These are phyloP conservation scores for Dalbergia cochinchinensis DNA, from an alignment of 306 rosid genomes.

Conservation along the genomic window DNA sequence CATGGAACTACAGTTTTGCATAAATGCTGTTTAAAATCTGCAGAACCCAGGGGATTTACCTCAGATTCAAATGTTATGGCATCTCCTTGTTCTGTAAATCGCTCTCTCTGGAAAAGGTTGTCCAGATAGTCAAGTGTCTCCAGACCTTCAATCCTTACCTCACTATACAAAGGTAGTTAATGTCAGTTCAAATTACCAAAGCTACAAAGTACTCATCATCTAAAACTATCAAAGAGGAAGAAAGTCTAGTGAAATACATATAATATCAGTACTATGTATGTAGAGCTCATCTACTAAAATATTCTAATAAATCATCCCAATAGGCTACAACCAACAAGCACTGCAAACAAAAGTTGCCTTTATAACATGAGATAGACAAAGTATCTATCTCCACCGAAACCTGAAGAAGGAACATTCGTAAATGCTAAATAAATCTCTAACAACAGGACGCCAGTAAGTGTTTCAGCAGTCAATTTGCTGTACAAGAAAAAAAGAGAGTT, in stretches of 20 bases:
- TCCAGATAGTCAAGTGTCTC: conserved; percentile 93
- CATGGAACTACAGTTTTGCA: conserved; percentile 5
- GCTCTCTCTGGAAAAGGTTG: conserved; percentile 79
- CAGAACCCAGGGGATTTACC: conserved; percentile 52
- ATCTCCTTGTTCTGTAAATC: conserved; percentile 96
- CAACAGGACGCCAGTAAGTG: neutral
- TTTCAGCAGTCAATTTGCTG: conserved; percentile 5
- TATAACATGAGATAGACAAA: conserved; percentile 10
- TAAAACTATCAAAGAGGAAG: conserved; percentile 8
- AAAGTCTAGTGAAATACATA: neutral
- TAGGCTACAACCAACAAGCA: conserved; percentile 1
- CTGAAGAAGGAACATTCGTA: conserved; percentile 7
- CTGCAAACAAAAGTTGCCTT: neutral
- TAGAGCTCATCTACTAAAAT: neutral
- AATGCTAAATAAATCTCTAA: neutral
- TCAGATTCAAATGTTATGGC: conserved; percentile 93
- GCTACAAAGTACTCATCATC: conserved; percentile 9
- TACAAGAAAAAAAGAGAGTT: conserved; percentile 34
- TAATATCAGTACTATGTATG: neutral
- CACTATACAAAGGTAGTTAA: conserved; percentile 56
- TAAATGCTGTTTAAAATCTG: neutral
- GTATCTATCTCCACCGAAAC: neutral
- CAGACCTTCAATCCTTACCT: conserved; percentile 93
- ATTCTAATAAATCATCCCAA: neutral
- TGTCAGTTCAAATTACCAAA: conserved; percentile 37